Evolutionary conservation across 495 filamentous ascomycete genomes (phyloP), one percentile per base, ranked within the genome.

Genomic region (Penicillium steckii): DNA sequence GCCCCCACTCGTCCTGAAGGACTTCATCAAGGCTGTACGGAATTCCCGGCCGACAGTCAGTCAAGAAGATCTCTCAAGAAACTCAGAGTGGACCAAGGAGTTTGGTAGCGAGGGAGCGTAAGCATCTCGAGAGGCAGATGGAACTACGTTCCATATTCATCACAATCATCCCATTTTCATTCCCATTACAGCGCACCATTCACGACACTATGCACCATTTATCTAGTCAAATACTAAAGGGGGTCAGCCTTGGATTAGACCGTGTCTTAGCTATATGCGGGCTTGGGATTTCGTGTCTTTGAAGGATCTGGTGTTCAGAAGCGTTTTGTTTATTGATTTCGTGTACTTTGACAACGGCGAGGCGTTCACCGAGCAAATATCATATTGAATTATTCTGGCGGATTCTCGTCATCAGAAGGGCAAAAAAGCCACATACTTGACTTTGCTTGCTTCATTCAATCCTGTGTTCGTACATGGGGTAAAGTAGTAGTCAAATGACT

Each of bases 21-120:
- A 99, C 68, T 97, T 99, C 66, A 80, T 94, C 61, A 92, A 91
- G 65, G 95, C 94, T 15, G 86, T 99, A 62, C 91, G 87, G 61
- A 84, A 84, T 17, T 87, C 89, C 4, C 65, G 93, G 56, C 94
- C 95, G 21, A 97, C 95, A 0, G 95, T 99, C 44, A 92, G 90
- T 42, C 72, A 78, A 6, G 88, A 86, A 18, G 94, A 99, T 69
- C 79, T 97, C 27, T 76, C 81, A 55, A 78, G 82, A 55, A 97
- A 93, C 69, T 77, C 88, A 54, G 91, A 97, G 38, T 99, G 94
- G 94, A 99, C 94, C 2, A 75, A 85, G 60, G 93, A 97, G 71
- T 99, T 97, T 72, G 94, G 94, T 49, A 97, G 92, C 66, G 94
- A 99, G 65, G 94, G 93, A 15, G 80, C 81, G 23, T 82, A 57